Evolutionary conservation across 2,329 filamentous ascomycete genomes (phyloP).

Genomic region (Venturia aucupariae): DNA sequence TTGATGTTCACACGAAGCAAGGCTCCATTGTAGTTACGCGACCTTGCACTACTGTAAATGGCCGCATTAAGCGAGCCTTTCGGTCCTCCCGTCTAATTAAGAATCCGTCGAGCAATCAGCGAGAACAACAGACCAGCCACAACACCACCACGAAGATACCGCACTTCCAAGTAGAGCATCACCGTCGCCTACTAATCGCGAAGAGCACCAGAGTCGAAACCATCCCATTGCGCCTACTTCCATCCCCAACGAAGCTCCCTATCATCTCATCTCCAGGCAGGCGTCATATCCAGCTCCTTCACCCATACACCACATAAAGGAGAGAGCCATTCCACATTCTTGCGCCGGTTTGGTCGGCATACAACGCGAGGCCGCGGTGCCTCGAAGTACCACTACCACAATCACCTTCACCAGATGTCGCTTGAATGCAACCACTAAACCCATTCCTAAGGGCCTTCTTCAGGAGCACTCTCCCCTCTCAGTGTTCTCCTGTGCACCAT

Average conservation of each 20-base stretch:
- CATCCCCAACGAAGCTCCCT: neutral
- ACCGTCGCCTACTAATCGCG: neutral
- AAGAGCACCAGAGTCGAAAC: neutral
- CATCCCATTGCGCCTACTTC: neutral
- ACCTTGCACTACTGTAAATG: too few species aligned
- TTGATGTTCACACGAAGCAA: neutral
- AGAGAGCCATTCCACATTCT: neutral
- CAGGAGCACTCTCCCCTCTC: constrained; percentile 81
- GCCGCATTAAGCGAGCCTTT: too few species aligned
- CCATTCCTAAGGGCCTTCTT: constrained; percentile 98
- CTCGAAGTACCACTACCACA: neutral
- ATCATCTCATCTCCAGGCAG: neutral
- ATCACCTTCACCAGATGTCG: constrained; percentile 23
- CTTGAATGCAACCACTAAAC: constrained; percentile 96
- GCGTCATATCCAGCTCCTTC: constrained; percentile 7
- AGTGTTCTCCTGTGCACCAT: constrained; percentile 86
- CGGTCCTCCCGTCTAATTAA: neutral
- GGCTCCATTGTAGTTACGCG: neutral
- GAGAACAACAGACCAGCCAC: neutral
- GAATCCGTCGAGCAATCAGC: neutral
- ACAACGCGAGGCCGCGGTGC: constrained; percentile 10
- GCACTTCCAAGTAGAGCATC: neutral
- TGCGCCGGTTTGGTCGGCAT: constrained; percentile 7
- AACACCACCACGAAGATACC: neutral
- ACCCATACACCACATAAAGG: neutral